phyloP scores from a whole-genome alignment of 139 green algal genomes.

The Mychonastes homosphaera region DNA sequence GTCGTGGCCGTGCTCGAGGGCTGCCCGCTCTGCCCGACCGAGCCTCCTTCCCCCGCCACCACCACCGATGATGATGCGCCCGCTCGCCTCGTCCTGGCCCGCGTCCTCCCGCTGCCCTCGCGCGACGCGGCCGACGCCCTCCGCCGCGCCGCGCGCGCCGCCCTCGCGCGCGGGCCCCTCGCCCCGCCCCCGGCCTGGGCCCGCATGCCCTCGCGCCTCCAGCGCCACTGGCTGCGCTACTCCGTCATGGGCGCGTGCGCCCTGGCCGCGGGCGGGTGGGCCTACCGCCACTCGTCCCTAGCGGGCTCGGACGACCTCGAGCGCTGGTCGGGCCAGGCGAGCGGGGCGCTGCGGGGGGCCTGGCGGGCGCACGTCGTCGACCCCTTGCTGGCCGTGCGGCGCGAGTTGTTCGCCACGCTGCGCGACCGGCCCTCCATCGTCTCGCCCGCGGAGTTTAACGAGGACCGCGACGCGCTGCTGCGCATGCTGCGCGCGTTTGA shows the following conservation, averaged over 20 bases:
- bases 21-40: no score
- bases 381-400: slow-evolving; percentile 47
- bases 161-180: slow-evolving; percentile 11
- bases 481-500: slow-evolving; percentile 79
- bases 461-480: slow-evolving; percentile 50
- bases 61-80: no score
- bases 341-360: slow-evolving; percentile 4
- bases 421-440: slow-evolving; percentile 28
- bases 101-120: no score
- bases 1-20: no score
- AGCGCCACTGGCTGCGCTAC: slow-evolving; percentile 69
- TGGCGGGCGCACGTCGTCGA: slow-evolving; percentile 44
- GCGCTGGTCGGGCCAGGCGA: slow-evolving; percentile 25
- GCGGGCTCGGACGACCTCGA: slow-evolving; percentile 66
- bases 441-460: slow-evolving; percentile 46
- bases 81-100: no score
- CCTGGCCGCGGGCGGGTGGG: slow-evolving; percentile 32
- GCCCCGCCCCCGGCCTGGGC: slow-evolving; percentile 19
- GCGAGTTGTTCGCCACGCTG: slow-evolving; percentile 77
- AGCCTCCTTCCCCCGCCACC: no score
- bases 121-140: no score
- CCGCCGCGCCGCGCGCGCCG: no score
- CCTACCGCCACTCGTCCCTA: slow-evolving; percentile 59
- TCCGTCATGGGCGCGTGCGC: background rate
- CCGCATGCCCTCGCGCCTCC: slow-evolving; percentile 26